Evolutionary conservation across 352 stramenopile species (phyloP).

Genomic region (Globisporangium mamillatum): DNA sequence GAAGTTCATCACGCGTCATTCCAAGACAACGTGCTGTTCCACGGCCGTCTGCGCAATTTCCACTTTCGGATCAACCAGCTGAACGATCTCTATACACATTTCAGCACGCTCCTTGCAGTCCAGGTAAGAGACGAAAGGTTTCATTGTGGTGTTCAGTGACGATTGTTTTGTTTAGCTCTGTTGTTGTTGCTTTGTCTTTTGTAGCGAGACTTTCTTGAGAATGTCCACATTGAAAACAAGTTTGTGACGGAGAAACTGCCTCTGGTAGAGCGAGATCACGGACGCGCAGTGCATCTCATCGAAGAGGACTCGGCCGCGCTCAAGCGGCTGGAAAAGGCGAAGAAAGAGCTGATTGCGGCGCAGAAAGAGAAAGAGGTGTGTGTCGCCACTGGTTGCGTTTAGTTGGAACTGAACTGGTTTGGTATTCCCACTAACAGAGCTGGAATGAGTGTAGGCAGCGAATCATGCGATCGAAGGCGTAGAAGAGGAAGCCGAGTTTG

Average conservation of each 20-base stretch:
- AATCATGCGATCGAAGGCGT: slow-evolving; percentile 60
- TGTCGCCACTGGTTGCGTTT: not conserved
- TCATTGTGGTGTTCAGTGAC: not conserved
- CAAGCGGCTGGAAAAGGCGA: slow-evolving; percentile 28
- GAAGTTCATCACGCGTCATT: slow-evolving; percentile 57
- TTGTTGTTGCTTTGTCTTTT: not conserved
- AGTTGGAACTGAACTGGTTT: too few species aligned
- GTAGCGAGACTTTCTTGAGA: slow-evolving; percentile 53
- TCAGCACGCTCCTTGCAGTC: slow-evolving; percentile 38
- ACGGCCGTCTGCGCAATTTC: slow-evolving; percentile 67
- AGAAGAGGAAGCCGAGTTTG: slow-evolving; percentile 76
- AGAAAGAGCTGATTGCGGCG: slow-evolving; percentile 24
- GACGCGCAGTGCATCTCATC: slow-evolving; percentile 34
- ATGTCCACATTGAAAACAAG: slow-evolving; percentile 39
- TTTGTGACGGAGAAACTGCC: slow-evolving; percentile 54
- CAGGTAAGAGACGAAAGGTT: slow-evolving; percentile 51
- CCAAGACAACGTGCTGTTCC: slow-evolving; percentile 64
- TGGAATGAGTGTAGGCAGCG: slow-evolving; percentile 17
- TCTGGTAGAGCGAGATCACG: slow-evolving; percentile 55
- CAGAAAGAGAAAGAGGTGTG: slow-evolving; percentile 44
- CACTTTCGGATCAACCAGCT: slow-evolving; percentile 63
- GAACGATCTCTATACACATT: slow-evolving; percentile 33
- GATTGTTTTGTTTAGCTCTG: not conserved
- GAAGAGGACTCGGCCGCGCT: slow-evolving; percentile 38
- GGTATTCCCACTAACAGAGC: too few species aligned